Base-by-base conservation (phyloP, 148 eudicot genomes). In the Vaccinium macrocarpon region DNA sequence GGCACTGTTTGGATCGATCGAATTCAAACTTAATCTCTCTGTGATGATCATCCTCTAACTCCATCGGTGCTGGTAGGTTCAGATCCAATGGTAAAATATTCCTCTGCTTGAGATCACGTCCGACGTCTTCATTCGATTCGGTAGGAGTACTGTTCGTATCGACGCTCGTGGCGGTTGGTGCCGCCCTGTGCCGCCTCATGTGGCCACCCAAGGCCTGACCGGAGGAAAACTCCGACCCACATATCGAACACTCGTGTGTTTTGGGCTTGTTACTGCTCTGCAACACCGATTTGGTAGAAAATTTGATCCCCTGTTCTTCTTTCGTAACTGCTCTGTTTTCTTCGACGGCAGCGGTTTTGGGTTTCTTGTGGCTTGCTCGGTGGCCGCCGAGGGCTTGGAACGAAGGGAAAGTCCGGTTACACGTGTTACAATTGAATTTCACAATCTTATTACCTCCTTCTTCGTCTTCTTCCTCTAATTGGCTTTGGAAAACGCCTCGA, bases 201-300 rank as follows among this genome's bases (percentile, higher is more conserved):
- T 97, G 99, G 0, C 99, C 99, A 0, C 99, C 99, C 27, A 97
- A 77, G 0, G 99, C 99, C 82, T 97, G 99, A 0, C 99, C 99
- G 12, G 99, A 95, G 0, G 91, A 86, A 81, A 97, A 97, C 86
- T 92, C 95, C 25, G 96, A 85, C 15, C 99, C 97, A 32, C 99
- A 97, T 9, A 97, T 92, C 5, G 94, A 91, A 53, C 99, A 97
- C 92, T 93, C 97, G 56, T 97, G 99, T 8, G 91, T 88, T 82
- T 89, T 93, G 6, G 79, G 82, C 72, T 66, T 85, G 8, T 15
- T 84, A 21, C 3, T 62, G 18, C 18, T 1, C 0, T 12, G n/a
- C 6, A 61, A 59, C 32, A 8, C 55, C n/a, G 25, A 27, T 29
- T 81, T 59, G 57, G 19, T 35, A n/a, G 46, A 42, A 42, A 80